These are phyloP conservation scores for Candida tibetensis DNA, from an alignment of 805 yeast species.

Conservation along the genomic window DNA sequence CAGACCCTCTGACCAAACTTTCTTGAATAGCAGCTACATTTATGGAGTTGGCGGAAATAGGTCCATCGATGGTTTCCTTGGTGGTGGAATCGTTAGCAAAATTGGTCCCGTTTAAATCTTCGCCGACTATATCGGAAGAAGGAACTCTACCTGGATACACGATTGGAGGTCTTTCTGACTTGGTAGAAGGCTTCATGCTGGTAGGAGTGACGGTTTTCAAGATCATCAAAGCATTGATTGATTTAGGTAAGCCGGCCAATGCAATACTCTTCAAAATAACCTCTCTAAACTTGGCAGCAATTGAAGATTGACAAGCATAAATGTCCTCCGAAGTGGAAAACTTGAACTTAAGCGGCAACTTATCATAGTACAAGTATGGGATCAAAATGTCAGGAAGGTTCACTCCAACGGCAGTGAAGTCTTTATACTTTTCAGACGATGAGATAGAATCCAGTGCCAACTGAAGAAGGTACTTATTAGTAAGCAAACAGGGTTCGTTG, in stretches of 20 bases:
- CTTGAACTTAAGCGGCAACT: conserved; percentile 38
- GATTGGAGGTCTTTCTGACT: conserved; percentile 27
- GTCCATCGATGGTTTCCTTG: conserved; percentile 40
- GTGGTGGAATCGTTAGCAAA: conserved; percentile 19
- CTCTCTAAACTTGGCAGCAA: conserved; percentile 65
- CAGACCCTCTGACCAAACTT: conserved; percentile 49
- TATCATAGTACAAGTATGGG: conserved; percentile 36
- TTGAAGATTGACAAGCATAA: conserved; percentile 28
- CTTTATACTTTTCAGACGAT: conserved; percentile 37
- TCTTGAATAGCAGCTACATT: conserved; percentile 25
- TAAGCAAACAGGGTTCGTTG: conserved; percentile 25
- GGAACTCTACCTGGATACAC: conserved; percentile 34
- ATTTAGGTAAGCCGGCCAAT: conserved; percentile 77
- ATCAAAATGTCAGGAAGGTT: conserved; percentile 41
- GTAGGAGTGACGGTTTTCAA: conserved; percentile 66
- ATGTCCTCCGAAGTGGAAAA: conserved; percentile 33
- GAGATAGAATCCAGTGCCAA: conserved; percentile 40
- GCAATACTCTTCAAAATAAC: conserved; percentile 77
- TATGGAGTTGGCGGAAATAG: conserved; percentile 31
- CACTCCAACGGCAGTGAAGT: conserved; percentile 40
- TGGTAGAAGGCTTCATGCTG: conserved; percentile 20
- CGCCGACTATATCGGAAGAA: conserved; percentile 37
- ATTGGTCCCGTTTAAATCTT: conserved; percentile 37
- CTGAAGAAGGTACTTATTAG: conserved; percentile 31
- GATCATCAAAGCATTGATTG: conserved; percentile 72